Evolutionary conservation across 2,329 filamentous ascomycete genomes (phyloP).

Genomic region (Colletotrichum sp.): DNA sequence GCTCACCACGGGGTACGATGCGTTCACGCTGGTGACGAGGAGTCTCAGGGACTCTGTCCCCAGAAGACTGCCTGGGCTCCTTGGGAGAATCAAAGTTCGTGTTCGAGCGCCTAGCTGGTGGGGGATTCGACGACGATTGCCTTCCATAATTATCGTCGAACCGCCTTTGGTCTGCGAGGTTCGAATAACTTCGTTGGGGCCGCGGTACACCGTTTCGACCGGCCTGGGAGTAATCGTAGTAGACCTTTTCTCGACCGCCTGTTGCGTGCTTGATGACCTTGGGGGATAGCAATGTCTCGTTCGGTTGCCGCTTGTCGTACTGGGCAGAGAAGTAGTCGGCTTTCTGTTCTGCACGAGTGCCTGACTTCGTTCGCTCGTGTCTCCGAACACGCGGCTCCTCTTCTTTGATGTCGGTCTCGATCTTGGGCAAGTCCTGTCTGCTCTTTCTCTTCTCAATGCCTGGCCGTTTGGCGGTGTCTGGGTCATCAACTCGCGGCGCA

Average conservation of each 20-base stretch:
- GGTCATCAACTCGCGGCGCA: conserved; percentile 29
- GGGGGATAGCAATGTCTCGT: conserved; percentile 45
- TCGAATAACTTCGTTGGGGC: conserved; percentile 34
- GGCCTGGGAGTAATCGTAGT: conserved; percentile 34
- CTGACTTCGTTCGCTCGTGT: conserved; percentile 41
- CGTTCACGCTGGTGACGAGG: conserved; percentile 24
- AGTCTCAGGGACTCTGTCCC: conserved; percentile 34
- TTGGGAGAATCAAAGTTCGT: conserved; percentile 30
- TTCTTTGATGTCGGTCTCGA: conserved; percentile 44
- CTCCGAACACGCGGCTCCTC: conserved; percentile 28
- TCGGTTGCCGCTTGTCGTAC: conserved; percentile 26
- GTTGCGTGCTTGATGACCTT: conserved; percentile 45
- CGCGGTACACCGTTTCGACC: conserved; percentile 29
- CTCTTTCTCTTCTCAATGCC: conserved; percentile 36
- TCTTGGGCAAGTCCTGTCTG: conserved; percentile 46
- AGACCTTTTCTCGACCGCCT: conserved; percentile 47
- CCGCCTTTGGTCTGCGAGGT: conserved; percentile 29
- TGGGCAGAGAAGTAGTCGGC: conserved; percentile 36
- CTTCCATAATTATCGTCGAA: conserved; percentile 29
- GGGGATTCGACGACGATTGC: conserved; percentile 29
- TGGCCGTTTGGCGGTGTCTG: conserved; percentile 19
- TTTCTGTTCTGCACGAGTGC: conserved; percentile 31
- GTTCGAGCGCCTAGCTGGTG: conserved; percentile 28
- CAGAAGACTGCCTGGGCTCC: conserved; percentile 33
- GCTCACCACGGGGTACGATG: conserved; percentile 13